A percentile compares a stretch with the other conserved stretches of the same genome.
phyloP scores from a whole-genome alignment of 73 alveolate genomes.

The Tetrahymena elliotti region DNA sequence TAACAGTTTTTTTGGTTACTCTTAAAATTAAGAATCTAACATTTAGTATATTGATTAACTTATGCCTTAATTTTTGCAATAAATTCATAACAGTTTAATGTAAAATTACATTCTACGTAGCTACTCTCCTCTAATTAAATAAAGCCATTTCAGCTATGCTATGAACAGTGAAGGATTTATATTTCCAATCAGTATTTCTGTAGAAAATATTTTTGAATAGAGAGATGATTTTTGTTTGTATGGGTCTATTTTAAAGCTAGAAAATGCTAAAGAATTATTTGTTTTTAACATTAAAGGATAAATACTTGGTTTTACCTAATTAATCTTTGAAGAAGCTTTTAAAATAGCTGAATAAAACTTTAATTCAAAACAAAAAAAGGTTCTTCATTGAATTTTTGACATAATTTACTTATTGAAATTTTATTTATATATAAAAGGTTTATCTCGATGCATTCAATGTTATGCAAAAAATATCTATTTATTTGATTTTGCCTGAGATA shows the following conservation, averaged over 20 bases:
- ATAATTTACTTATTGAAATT: neutral
- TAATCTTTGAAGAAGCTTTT: neutral
- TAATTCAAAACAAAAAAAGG: neutral
- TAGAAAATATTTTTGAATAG: neutral
- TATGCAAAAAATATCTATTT: neutral
- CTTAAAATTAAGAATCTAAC: neutral
- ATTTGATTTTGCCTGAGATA: neutral
- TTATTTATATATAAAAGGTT: neutral
- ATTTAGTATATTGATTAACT: neutral
- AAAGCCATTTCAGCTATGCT: neutral
- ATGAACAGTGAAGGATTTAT: neutral
- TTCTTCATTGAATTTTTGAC: neutral
- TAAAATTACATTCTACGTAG: neutral
- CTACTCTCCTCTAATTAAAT: neutral
- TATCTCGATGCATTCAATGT: neutral
- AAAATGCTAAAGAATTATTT: neutral
- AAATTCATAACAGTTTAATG: neutral
- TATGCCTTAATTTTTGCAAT: neutral
- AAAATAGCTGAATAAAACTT: neutral
- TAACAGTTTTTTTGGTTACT: neutral
- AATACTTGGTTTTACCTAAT: neutral
- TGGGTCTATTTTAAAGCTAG: neutral
- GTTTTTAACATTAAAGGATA: neutral
- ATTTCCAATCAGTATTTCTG: neutral
- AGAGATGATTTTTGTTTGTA: neutral